Evolutionary conservation across 2,329 filamentous ascomycete species (phyloP).

Genomic region (Amesomyces nigricolor): DNA sequence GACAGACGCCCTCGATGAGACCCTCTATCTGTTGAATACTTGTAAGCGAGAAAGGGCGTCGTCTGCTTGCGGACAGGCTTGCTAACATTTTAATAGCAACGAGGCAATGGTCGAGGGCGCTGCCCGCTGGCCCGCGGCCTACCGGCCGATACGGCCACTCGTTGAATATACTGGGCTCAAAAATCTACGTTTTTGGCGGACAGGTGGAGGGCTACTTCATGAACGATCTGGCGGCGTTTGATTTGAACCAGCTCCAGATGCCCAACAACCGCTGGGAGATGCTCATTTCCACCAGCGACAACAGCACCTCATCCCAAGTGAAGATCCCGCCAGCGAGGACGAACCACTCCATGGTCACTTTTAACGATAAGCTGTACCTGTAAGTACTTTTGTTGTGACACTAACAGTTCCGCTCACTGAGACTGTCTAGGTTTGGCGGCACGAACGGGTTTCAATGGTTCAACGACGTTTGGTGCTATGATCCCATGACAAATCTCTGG

Average conservation of each 20-base stretch:
- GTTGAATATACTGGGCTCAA: conserved; percentile 91
- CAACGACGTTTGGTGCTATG: conserved; percentile 97
- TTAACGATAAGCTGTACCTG: conserved; percentile 89
- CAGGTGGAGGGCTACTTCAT: conserved; percentile 98
- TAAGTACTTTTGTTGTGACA: conserved; percentile 43
- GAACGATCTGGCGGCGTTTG: conserved; percentile 93
- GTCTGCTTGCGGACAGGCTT: not conserved
- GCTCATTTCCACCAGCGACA: conserved; percentile 69
- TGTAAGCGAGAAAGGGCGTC: conserved; percentile 55
- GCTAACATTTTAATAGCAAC: conserved; percentile 58
- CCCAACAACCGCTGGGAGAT: conserved; percentile 92
- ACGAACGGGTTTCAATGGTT: conserved; percentile 97
- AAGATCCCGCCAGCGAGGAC: conserved; percentile 82
- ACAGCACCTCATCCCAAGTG: conserved; percentile 52
- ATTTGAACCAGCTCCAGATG: conserved; percentile 89
- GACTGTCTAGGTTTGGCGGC: conserved; percentile 70
- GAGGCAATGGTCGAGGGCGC: conserved; percentile 92
- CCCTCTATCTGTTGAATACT: conserved; percentile 91
- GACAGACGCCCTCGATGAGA: conserved; percentile 85
- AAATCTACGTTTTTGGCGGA: conserved; percentile 95
- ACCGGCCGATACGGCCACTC: conserved; percentile 94
- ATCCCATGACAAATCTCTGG: conserved; percentile 78
- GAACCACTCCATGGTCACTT: conserved; percentile 89
- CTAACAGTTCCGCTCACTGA: conserved; percentile 17
- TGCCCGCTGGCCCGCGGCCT: conserved; percentile 79